Conservation (phyloP, 164 flowering plant genomes). For the Tinospora cordifolia region DNA sequence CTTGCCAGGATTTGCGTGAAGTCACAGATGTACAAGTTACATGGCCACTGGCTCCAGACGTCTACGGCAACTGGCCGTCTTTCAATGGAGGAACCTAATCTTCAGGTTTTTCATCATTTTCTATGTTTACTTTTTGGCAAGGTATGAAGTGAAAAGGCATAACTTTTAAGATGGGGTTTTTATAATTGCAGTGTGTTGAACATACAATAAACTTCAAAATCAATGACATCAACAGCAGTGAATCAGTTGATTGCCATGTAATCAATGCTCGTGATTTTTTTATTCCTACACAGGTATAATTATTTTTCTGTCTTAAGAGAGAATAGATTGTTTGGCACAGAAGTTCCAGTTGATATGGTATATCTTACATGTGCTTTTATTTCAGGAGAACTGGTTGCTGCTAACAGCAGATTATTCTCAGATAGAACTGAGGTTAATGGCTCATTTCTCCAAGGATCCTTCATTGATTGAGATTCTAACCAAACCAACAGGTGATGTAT, state of each 20-base stretch:
- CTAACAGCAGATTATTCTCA: slow-evolving; percentile 95
- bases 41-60: slow-evolving; percentile 98
- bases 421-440: slow-evolving; percentile 94
- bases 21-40: slow-evolving; percentile 67
- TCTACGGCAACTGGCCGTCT: slow-evolving; percentile 95
- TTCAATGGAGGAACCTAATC: slow-evolving; percentile 98
- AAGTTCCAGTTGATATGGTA: slow-evolving; percentile 4
- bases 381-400: slow-evolving; percentile 82
- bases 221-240: slow-evolving; percentile 22
- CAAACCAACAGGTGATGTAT: slow-evolving; percentile 72
- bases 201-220: slow-evolving; percentile 65
- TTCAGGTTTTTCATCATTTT: slow-evolving; percentile 56
- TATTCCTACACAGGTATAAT: slow-evolving; percentile 69
- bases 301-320: not conserved
- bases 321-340: not conserved
- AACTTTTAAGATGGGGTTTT: not conserved
- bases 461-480: slow-evolving; percentile 64
- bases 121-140: slow-evolving; percentile 1
- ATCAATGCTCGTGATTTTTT: slow-evolving; percentile 87
- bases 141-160: not conserved
- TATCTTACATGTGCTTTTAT: slow-evolving; percentile 11
- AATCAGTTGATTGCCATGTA: slow-evolving; percentile 28
- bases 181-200: slow-evolving; percentile 67
- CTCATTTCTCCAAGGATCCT: slow-evolving; percentile 86
- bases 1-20: slow-evolving; percentile 56